Base-by-base conservation (phyloP, 768 basidiomycete species). In the Suillus lakei region DNA sequence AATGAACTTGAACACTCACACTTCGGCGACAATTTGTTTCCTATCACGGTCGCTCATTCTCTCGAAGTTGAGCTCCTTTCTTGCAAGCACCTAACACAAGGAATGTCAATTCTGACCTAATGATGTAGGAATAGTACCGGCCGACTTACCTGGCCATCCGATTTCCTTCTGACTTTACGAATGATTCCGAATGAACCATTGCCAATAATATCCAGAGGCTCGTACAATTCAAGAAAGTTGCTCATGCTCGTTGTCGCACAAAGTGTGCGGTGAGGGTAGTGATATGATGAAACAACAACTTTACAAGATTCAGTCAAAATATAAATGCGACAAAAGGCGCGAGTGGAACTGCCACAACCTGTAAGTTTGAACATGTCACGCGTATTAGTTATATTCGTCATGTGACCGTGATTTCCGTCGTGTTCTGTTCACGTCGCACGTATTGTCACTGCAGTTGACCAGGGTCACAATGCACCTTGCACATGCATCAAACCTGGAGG, bases 171-270 rank as follows among this genome's bases (percentile, higher is more conserved):
- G 15, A 98, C 96, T 81, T 98, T 98, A 66, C 95, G 89, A 69
- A 99, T 99, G 66, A 99, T 93, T 2, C 98, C 98, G 81, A 99
- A 99, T 5, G 93, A 93, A 32, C 98, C 98, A 71, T 96, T 98
- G 5, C 98, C 98, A 55, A 99, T 97, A 64, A 98, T 85, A 68
- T 96, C 95, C 55, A 96, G 83, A 8, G 93, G 83, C 67, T 95
- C 94, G 72, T 97, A 99, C 58, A 86, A 84, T 70, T 92, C 92
- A 26, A 96, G 81, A 69, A 88, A 88, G 1, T 63, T 51, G 15
- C 68, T 64, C 76, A 77, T 78, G 61, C n/a, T 63, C 56, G 60
- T 26, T 66, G 66, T 53, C 38, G 53, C 71, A 51, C 61, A 50
- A 44, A 13, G 34, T 9, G 62, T 62, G 63, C 55, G 61, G n/a